These are phyloP conservation scores for Euphorbia peplus DNA, from an alignment of 345 rosid species.

Conservation along the genomic window DNA sequence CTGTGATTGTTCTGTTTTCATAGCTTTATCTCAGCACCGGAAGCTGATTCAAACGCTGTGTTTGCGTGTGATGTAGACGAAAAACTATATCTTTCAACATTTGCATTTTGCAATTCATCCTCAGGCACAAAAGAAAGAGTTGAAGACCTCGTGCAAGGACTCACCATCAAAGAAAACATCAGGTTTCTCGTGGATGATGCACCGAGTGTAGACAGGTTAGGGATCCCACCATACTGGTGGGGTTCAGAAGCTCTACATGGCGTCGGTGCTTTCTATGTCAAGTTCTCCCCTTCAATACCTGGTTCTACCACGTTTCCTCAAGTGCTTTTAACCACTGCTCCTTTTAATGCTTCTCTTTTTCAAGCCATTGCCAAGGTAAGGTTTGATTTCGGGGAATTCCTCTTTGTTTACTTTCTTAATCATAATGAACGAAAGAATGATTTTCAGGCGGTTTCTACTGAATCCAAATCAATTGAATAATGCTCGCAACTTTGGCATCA, in stretches of 20 bases:
- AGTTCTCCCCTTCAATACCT: not conserved
- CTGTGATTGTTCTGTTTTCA: slow-evolving; percentile 5
- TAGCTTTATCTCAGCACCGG: slow-evolving; percentile 24
- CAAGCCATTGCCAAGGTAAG: not conserved
- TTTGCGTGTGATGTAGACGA: slow-evolving; percentile 70
- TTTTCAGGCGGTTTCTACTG: slow-evolving; percentile 72
- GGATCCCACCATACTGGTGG: not conserved
- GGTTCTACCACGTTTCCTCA: not conserved
- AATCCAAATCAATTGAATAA: slow-evolving; percentile 96
- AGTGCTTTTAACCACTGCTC: not conserved
- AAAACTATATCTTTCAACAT: slow-evolving; percentile 30
- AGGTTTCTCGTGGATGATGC: slow-evolving; percentile 37
- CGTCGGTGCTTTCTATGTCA: slow-evolving; percentile 56
- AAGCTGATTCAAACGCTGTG: slow-evolving; percentile 53
- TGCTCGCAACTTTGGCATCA: slow-evolving; percentile 95
- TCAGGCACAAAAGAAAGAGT: slow-evolving; percentile 37
- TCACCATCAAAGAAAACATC: slow-evolving; percentile 77
- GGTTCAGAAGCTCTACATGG: not conserved
- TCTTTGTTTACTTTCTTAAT: no score
- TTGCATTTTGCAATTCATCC: no score
- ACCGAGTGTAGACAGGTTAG: not conserved
- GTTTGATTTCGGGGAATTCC: no score
- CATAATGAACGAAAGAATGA: no score
- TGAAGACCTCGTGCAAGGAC: slow-evolving; percentile 61
- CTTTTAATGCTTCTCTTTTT: not conserved